Base-by-base conservation (phyloP, 768 basidiomycete species). In the Phallus indusiatus region DNA sequence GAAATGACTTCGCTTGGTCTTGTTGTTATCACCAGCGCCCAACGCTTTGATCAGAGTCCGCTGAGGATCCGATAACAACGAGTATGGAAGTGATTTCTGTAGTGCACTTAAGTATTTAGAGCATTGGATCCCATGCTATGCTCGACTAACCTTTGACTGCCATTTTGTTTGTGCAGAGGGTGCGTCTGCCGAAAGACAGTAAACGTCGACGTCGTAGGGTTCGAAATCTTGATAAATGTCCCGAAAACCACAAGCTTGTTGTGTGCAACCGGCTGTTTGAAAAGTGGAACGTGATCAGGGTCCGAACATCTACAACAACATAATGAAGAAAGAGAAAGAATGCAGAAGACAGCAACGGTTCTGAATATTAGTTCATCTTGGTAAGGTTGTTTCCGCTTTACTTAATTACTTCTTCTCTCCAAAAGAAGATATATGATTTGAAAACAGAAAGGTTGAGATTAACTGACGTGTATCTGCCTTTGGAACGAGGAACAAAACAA, bases 1-100 rank as follows among this genome's bases (percentile, higher is more conserved):
- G 71, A 95, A 96, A 71, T 95, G 93, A 63, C 90, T 93, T 14
- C 94, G 83, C 74, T 90, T 90, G 55, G 90, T 91, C 75, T 83
- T 89, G 36, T 85, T 88, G 9, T 85, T 84, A 36, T 81, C 81
- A 0, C 79, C 85, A 14, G 90, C 90, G 16, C 94, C 94, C 24
- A 98, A 78, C 1, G 84, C 87, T 35, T 79, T 78, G 64, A 97
- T 90, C 33, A 97, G 76, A 21, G 76, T 69, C 51, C 85, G 82
- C 68, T 92, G 83, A n/a, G 86, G 90, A 69, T 98, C 94, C 6
- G 90, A 95, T 33, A 98, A 78, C 1, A 96, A 75, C 2, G 86
- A 81, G 68, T 92, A 98, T 16, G 86, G 90, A 21, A 97, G 80
- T 60, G 81, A 76, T 76, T 93, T 89, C 88, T 94, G 65, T 48